phyloP scores from a whole-genome alignment of 169 alveolate species.

The Amoebophrya sp. region DNA sequence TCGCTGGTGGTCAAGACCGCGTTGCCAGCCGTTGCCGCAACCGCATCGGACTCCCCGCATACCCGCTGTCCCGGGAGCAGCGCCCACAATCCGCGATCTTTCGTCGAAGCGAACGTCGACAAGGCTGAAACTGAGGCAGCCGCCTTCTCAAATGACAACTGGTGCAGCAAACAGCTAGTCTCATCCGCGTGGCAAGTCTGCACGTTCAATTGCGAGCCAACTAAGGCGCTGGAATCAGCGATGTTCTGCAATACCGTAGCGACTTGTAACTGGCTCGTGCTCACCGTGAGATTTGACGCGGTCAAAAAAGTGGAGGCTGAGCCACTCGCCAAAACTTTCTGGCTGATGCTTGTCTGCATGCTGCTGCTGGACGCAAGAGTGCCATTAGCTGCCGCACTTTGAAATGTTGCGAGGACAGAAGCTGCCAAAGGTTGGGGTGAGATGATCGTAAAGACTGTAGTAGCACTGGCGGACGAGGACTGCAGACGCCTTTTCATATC shows the following conservation, averaged over 20 bases:
- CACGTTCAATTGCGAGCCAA: not conserved
- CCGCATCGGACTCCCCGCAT: not conserved
- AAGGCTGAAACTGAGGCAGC: not conserved
- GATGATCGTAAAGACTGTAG: not conserved
- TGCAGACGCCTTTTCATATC: not conserved
- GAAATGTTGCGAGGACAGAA: not conserved
- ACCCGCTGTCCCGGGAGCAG: not conserved
- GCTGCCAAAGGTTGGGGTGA: not conserved
- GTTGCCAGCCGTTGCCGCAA: not conserved
- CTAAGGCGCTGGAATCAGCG: not conserved
- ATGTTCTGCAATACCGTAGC: not conserved
- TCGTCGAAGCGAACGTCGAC: not conserved
- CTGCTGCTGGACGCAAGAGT: not conserved
- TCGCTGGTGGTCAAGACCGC: not conserved
- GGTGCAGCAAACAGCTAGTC: not conserved
- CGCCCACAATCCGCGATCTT: slow-evolving; percentile 6
- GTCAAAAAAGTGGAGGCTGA: not conserved
- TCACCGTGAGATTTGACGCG: not conserved
- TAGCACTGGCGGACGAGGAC: not conserved
- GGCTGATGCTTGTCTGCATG: not conserved
- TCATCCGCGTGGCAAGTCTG: not conserved
- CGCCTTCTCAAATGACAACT: not conserved
- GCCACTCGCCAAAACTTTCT: not conserved
- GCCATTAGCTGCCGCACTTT: not conserved
- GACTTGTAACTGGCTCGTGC: not conserved